Evolutionary conservation across 805 yeast species (phyloP), one percentile per base, ranked within the genome.

Genomic region (Blastobotrys parvus): DNA sequence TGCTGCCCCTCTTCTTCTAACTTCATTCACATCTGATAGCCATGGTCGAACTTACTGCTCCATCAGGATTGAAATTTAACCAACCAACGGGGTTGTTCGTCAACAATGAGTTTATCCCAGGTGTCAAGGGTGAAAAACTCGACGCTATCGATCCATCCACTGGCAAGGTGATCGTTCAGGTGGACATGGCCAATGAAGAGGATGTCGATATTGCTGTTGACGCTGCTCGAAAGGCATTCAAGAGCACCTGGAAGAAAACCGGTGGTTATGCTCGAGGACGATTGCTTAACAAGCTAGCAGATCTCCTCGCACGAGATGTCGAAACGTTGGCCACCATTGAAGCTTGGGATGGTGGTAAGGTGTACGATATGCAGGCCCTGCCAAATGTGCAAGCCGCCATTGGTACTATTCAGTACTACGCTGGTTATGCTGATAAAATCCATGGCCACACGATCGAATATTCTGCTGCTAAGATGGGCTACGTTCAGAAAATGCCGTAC

Each of bases 81-180:
- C 94, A 83, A 67, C 95, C 95, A 55, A 77, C 83, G 10, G 96
- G 96, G 49, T 68, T 89, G 55, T 89, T 85, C 72, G 85, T 89
- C 62, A 82, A 87, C 69, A 86, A 86, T 64, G 84, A 66, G 75
- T 56, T 80, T 76, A 84, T 80, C 21, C 60, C 69, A 32, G 74
- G 87, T 20, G 65, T 70, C 54, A 73, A 69, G 46, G 73, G 71
- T 51, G 74, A 76, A 60, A 77, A 80, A 17, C 72, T 82, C 50
- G 80, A 60, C 51, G 84, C 79, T 29, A 59, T 78, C 48, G 53
- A 56, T 47, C 59, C 50, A 34, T 46, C 62, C 42, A 62, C 63
- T 32, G 67, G 80, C 62, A 82, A 80, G 58, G 71, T 68, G 44
- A 74, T 82, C 51, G 68, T 80, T 41, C 72, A 74, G 45, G 77